Percentiles rank a stretch among this genome's conserved stretches.
These are phyloP conservation scores for Diaporthe ampelina DNA, from an alignment of 2,329 filamentous ascomycete genomes.

Conservation along the genomic window DNA sequence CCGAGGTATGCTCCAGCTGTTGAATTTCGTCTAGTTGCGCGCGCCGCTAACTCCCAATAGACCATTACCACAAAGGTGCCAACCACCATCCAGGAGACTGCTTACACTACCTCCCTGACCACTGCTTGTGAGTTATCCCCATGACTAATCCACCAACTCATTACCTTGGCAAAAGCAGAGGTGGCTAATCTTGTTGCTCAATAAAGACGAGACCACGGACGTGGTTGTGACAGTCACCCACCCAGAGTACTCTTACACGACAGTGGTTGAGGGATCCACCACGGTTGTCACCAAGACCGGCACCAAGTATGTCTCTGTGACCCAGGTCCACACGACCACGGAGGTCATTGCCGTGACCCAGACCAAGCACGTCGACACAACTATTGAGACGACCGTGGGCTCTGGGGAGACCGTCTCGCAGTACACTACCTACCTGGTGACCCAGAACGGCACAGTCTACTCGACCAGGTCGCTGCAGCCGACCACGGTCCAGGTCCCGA, in stretches of 20 bases:
- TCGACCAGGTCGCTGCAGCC: slow-evolving; percentile 46
- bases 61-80: slow-evolving; percentile 44
- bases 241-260: slow-evolving; percentile 58
- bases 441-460: slow-evolving; percentile 48
- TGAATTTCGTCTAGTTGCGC: neutral
- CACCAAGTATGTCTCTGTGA: slow-evolving; percentile 56
- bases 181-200: slow-evolving; percentile 27
- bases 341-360: slow-evolving; percentile 58
- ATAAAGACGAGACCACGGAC: slow-evolving; percentile 51
- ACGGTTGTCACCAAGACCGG: slow-evolving; percentile 58
- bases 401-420: slow-evolving; percentile 52
- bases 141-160: neutral
- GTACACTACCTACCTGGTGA: slow-evolving; percentile 53
- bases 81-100: slow-evolving; percentile 40
- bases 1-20: slow-evolving; percentile 1
- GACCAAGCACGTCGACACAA: slow-evolving; percentile 56
- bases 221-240: slow-evolving; percentile 56
- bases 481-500: slow-evolving; percentile 49
- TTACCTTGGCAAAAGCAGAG: neutral
- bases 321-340: slow-evolving; percentile 48
- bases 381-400: slow-evolving; percentile 55
- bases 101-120: slow-evolving; percentile 53
- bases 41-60: slow-evolving; percentile 4
- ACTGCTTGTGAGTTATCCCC: slow-evolving; percentile 45
- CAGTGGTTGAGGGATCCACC: slow-evolving; percentile 57